These are phyloP conservation scores for Apiospora phragmitis DNA, from an alignment of 2,329 filamentous ascomycete genomes.

Conservation along the genomic window DNA sequence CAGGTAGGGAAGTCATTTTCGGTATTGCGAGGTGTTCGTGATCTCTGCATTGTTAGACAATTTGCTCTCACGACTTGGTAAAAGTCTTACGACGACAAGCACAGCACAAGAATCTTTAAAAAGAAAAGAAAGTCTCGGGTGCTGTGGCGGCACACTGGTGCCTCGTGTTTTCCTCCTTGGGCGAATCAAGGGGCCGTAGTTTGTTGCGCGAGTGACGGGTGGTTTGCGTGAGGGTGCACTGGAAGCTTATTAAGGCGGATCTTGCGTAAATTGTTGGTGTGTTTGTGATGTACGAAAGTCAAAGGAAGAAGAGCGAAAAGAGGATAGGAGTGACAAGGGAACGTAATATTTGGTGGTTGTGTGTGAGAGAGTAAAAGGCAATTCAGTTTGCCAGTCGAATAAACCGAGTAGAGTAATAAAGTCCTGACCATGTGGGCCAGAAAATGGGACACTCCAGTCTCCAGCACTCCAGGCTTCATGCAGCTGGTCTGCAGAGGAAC, in stretches of 20 bases:
- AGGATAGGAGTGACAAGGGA: background rate
- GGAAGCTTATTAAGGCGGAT: background rate
- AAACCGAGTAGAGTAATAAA: too few relatives aligned
- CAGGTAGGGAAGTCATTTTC: conserved; percentile 77
- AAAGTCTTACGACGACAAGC: conserved; percentile 46
- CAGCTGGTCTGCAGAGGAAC: too few relatives aligned
- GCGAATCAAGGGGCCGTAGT: background rate
- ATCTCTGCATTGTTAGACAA: conserved; percentile 53
- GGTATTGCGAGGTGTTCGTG: conserved; percentile 38
- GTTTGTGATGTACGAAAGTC: background rate
- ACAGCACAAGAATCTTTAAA: conserved; percentile 34
- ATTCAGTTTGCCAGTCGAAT: too few relatives aligned
- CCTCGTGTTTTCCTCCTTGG: background rate
- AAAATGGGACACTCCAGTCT: too few relatives aligned
- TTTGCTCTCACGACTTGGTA: conserved; percentile 41
- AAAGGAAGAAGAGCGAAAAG: background rate
- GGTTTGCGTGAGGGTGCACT: background rate
- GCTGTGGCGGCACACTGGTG: conserved; percentile 5
- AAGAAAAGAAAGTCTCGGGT: background rate
- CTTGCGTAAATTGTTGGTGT: conserved; percentile 1
- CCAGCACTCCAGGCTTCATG: too few relatives aligned
- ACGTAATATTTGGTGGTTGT: background rate
- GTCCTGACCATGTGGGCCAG: too few relatives aligned
- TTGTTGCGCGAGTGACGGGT: background rate
- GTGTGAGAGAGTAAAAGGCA: background rate